Conservation (phyloP, 2,329 filamentous ascomycete genomes). For the Diplocarpon rosae region DNA sequence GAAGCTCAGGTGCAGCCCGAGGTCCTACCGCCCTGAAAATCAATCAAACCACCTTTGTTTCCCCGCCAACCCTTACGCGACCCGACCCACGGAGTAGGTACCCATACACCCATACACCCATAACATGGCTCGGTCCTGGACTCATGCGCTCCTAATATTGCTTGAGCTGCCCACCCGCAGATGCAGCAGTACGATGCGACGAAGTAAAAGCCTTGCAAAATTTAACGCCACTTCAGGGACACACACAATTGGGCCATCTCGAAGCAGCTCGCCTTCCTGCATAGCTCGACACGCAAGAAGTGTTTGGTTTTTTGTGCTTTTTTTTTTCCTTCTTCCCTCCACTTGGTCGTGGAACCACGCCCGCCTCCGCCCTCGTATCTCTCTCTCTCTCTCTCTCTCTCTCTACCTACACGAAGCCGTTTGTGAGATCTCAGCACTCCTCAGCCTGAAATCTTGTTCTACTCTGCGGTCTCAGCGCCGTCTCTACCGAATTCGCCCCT, state of each 20-base stretch:
- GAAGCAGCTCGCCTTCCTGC: conserved; percentile 12
- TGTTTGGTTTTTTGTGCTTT: too few relatives aligned
- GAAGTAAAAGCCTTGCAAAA: background rate
- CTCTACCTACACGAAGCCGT: too few relatives aligned
- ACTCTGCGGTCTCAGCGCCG: background rate
- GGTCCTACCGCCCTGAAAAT: too few relatives aligned
- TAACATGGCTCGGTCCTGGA: background rate
- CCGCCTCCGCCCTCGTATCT: conserved; percentile 7
- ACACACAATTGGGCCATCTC: background rate
- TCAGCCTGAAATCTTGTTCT: conserved; percentile 11
- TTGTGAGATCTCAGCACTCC: conserved; percentile 12
- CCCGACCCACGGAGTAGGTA: too few relatives aligned
- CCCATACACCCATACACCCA: background rate
- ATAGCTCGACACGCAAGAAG: conserved; percentile 8
- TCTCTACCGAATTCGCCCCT: conserved; percentile 3
- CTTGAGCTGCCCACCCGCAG: background rate
- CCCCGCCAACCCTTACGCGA: background rate
- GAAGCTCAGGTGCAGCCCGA: too few relatives aligned
- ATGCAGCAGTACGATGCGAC: background rate
- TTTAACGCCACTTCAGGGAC: background rate
- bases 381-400: background rate
- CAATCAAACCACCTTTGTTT: background rate
- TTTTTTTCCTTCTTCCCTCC: conserved; percentile 1
- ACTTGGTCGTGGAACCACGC: conserved; percentile 3
- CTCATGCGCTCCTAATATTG: background rate